Base-by-base conservation (phyloP, 2,329 filamentous ascomycete species). In the Fusarium decemcellulare region DNA sequence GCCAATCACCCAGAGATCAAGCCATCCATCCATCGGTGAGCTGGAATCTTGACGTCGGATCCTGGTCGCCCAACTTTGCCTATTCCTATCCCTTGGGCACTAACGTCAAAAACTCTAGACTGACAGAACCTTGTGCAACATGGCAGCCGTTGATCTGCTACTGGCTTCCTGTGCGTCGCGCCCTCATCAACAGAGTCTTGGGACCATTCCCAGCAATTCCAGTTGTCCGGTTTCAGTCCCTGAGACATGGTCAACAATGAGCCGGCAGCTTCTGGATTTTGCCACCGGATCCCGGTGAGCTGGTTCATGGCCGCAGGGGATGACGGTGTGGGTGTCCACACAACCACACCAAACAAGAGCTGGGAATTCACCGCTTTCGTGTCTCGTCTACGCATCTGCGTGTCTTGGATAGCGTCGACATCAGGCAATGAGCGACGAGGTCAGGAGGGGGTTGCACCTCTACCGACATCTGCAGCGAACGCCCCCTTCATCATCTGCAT, bases 141-240 rank as follows among this genome's bases (percentile, higher is more conserved):
- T 32, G 27, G 37, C 50, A 62, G 50, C 66, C 67, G 67, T 70
- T 70, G 65, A 58, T 69, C 60, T 61, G 42, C 52, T 32, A 16
- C 6, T 30, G 16, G 48, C 37, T 15, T 18, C 48, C 37, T 51
- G 30, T 36, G 36, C 12, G 32, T 18, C 34, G 47, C 47, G 18
- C 32, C 50, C 50, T 53, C 50, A 12, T 18, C 42, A 27, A 36
- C 36, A 44, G 42, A 40, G 61, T 61, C 66, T 62, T 65, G 67
- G 48, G 58, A 40, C 64, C 48, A 68, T 65, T 65, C 46, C 43
- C 51, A 69, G 46, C 40, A 32, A 52, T 54, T 44, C 67, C 67
- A 71, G 55, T 50, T 57, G 61, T 65, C 68, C 57, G 61, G 68
- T 63, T 63, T 55, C 61, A 68, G 61, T 68, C 42, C 61, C 68